Evolutionary conservation across 2,329 filamentous ascomycete genomes (phyloP), one percentile per base, ranked within the genome.

Genomic region (Lachnellula willkommii): DNA sequence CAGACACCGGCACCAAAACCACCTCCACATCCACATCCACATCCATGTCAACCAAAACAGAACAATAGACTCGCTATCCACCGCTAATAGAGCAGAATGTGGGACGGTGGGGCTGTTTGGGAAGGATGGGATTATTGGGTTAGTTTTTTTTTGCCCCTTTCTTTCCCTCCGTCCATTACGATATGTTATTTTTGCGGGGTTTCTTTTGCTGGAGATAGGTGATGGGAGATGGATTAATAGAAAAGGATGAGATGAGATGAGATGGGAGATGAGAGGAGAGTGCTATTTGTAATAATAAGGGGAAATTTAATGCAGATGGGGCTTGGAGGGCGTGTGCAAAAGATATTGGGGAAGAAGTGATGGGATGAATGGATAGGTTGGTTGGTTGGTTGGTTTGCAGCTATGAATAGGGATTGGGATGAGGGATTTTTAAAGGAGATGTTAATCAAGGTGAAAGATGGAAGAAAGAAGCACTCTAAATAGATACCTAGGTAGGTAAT

Each of bases 281-380:
- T 50, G 24, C 32, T 28, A 37, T 11, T 32, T 11, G 3, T 32
- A 15, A 24, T 26, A 2, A 11, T 32, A 60, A 55, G 22, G 69
- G 73, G 58, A 67, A 72, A n/a, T 73, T 73, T 61, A 72, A 67
- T 28, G 60, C 62, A 3, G 63, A 67, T 42, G 72, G 72, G 3
- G 63, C 61, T 74, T 52, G 72, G 70, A 5, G 70, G 68, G 2
- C 65, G 60, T n/a, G 64, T 71, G 11, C 68, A 74, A 57, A 61
- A 70, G 54, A 67, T 63, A 28, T 52, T 72, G n/a, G 69, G 68
- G 15, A 63, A 66, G 55, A 62, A 62, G n/a, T 46, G 54, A 49
- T 39, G 22, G 22, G 22, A 24, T 24, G 22, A 3, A 24, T 24
- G 2, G 20, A 20, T 20, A 20, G 55, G 37, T 11, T 11, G 28